These are phyloP conservation scores for Acrodontium crateriforme DNA, from an alignment of 2,329 filamentous ascomycete species.

Conservation along the genomic window DNA sequence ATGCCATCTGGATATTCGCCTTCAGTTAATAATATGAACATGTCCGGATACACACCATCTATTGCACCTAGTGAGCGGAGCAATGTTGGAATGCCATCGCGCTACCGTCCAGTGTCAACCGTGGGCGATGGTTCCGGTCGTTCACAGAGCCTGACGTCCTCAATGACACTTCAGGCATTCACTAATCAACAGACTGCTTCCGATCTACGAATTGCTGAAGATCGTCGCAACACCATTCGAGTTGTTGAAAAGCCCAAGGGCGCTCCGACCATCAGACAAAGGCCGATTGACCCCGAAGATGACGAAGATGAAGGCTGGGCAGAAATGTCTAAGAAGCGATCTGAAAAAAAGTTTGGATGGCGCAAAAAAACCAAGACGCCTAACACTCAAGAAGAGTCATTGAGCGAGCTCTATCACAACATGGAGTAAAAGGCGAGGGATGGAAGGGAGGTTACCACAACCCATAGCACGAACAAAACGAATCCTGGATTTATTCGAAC, in stretches of 20 bases:
- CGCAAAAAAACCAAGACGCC: conserved; percentile 13
- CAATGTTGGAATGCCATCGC: conserved; percentile 76
- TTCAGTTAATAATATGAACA: conserved; percentile 25
- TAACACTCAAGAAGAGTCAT: conserved; percentile 9
- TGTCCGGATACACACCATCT: conserved; percentile 58
- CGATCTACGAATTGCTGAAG: conserved; percentile 5
- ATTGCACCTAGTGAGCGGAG: conserved; percentile 93
- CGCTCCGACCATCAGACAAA: conserved; percentile 11
- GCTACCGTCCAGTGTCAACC: conserved; percentile 71
- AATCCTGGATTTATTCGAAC: no score
- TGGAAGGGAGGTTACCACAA: neutral
- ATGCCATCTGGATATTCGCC: conserved; percentile 19
- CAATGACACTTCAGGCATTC: conserved; percentile 16
- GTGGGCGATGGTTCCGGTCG: conserved; percentile 15
- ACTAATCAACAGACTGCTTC: conserved; percentile 11
- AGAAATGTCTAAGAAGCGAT: conserved; percentile 21
- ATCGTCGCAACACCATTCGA: conserved; percentile 19
- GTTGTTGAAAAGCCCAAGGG: conserved; percentile 25
- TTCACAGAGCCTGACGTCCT: conserved; percentile 27
- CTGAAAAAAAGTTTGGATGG: conserved; percentile 17
- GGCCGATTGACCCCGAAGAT: conserved; percentile 12
- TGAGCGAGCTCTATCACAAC: conserved; percentile 17
- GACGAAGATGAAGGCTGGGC: conserved; percentile 26
- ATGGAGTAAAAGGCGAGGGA: conserved; percentile 10
- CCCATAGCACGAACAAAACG: no score